Base-by-base conservation (phyloP, 305 asterid species). In the Stenogyne calaminthoides region DNA sequence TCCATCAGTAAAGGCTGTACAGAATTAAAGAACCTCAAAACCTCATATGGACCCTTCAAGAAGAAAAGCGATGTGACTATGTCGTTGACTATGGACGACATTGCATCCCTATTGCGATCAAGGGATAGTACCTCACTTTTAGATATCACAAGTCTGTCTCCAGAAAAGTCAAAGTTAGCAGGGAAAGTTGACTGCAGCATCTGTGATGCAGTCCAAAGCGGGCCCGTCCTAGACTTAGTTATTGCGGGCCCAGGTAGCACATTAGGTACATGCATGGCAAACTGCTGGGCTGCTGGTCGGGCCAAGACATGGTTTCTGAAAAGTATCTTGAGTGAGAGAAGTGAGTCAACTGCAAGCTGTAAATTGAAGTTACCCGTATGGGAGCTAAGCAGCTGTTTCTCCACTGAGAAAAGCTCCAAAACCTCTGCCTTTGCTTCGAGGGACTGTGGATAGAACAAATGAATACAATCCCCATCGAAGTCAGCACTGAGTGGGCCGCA, bases 401-500 rank as follows among this genome's bases (percentile, higher is more conserved):
- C 99, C 72, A 95, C 99, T 1, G 96, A 84, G 78, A 95, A 95
- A 70, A 95, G 95, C 88, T 95, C 99, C 64, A 89, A 49, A 25
- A 91, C 99, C 86, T 95, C 99, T 61, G 99, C 96, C 86, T 89
- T 92, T 5, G 99, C 99, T 80, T 92, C 91, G 51, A 89, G 91
- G 55, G 96, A 89, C 84, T 95, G 99, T 1, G 99, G 98, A 81
- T 95, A 95, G 80, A 95, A 95, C 73, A 95, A 52, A 75, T 95
- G 99, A 61, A 95, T 87, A 63, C 98, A 95, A 29, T 92, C 99
- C 51, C 98, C 98, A 80, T 95, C 99, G 42, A 95, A 95, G 81
- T 95, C 99, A 42, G 99, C 99, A 84, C 97, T 86, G 5, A 95
- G 90, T 16, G 99, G 99, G 60, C 96, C 89, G 73, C 99, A 95